A percentile compares a stretch with the other conserved stretches of the same genome.
Evolutionary conservation across 2,329 filamentous ascomycete species (phyloP).

Genomic region (Thelonectria blattea): DNA sequence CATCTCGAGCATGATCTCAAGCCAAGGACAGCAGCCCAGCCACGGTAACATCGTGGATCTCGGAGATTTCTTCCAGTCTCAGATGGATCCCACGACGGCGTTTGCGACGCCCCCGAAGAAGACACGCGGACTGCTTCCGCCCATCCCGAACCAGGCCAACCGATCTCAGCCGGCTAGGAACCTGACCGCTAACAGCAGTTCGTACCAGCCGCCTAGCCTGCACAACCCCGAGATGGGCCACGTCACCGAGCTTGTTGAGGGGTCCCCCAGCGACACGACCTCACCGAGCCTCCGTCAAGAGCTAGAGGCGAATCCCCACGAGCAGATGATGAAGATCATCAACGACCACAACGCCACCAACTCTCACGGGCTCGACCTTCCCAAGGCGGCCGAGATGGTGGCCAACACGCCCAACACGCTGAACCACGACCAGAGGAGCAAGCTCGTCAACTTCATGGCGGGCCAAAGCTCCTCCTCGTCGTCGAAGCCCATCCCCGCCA

Average conservation of each 20-base stretch:
- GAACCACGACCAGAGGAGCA: conserved; percentile 62
- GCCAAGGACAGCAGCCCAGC: conserved; percentile 52
- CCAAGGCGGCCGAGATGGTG: conserved; percentile 57
- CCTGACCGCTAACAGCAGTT: conserved; percentile 21
- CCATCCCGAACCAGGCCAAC: conserved; percentile 52
- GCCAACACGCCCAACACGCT: conserved; percentile 61
- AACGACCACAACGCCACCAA: conserved; percentile 66
- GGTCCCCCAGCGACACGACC: conserved; percentile 52
- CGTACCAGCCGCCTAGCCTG: conserved; percentile 36
- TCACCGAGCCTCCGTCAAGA: conserved; percentile 61
- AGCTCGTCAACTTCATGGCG: conserved; percentile 67
- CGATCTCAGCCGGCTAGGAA: conserved; percentile 37
- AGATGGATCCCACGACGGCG: conserved; percentile 46
- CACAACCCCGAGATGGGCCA: conserved; percentile 57
- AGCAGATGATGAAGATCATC: conserved; percentile 70
- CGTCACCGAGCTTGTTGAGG: conserved; percentile 67
- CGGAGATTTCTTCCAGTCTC: conserved; percentile 61
- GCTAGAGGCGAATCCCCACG: conserved; percentile 62
- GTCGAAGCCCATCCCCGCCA: conserved; percentile 29
- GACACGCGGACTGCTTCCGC: conserved; percentile 59
- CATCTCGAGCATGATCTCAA: conserved; percentile 76
- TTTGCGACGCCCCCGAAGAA: conserved; percentile 56
- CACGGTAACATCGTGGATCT: conserved; percentile 67
- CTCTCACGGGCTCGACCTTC: conserved; percentile 56
- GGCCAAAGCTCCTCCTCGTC: conserved; percentile 44